Conservation (phyloP, 352 stramenopile species). For the Globisporangium nagaii region DNA sequence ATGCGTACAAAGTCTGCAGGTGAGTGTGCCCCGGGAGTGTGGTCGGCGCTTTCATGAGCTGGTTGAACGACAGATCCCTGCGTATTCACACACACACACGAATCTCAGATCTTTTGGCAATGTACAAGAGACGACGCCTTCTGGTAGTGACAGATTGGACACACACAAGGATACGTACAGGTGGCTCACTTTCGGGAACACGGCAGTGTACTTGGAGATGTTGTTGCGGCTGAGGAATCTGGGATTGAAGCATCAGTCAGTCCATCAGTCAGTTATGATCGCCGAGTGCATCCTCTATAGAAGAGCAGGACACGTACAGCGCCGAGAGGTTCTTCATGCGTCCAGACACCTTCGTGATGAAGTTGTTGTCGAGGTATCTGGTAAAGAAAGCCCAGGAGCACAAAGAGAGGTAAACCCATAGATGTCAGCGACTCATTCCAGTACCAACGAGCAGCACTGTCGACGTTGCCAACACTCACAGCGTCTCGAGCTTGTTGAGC, state of each 20-base stretch:
- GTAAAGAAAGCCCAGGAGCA: background rate
- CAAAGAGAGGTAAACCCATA: background rate
- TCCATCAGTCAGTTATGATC: too few relatives aligned
- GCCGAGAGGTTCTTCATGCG: background rate
- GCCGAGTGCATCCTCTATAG: too few relatives aligned
- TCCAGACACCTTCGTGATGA: background rate
- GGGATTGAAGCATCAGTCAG: too few relatives aligned
- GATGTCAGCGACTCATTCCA: background rate
- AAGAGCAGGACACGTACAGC: too few relatives aligned
- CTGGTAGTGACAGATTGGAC: too few relatives aligned
- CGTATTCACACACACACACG: background rate
- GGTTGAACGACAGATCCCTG: slow-evolving; percentile 3
- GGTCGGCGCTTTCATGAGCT: background rate
- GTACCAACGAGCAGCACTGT: too few relatives aligned
- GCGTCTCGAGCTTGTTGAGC: background rate
- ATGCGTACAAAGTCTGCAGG: background rate
- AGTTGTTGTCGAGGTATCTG: background rate
- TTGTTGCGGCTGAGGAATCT: slow-evolving; percentile 3
- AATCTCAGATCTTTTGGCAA: background rate
- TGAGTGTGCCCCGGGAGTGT: background rate
- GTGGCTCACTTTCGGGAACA: slow-evolving; percentile 1
- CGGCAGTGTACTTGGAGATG: background rate
- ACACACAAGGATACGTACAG: slow-evolving; percentile 1
- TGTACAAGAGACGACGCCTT: too few relatives aligned
- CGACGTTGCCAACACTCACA: background rate